Conservation (phyloP, 2,329 filamentous ascomycete species). For the Colletotrichum sp. region DNA sequence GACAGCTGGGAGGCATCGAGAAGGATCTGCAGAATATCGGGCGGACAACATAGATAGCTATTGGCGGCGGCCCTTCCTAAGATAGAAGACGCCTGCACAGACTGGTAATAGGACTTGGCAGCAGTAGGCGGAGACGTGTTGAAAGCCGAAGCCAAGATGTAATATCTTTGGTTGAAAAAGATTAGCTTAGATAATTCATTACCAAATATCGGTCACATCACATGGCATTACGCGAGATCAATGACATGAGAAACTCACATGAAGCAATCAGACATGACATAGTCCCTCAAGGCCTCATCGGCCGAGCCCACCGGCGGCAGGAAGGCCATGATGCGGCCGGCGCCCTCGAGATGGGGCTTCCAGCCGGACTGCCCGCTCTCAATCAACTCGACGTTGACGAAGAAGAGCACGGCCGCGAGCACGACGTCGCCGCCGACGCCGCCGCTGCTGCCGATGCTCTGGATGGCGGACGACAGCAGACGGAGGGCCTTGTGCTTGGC, state of each 20-base stretch:
- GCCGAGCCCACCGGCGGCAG: conserved; percentile 37
- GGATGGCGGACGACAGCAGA: conserved; percentile 45
- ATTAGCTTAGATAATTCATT: not conserved
- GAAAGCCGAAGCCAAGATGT: conserved; percentile 51
- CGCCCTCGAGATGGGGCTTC: conserved; percentile 52
- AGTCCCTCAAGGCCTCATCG: conserved; percentile 44
- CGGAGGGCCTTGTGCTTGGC: conserved; percentile 51
- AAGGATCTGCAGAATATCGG: conserved; percentile 48
- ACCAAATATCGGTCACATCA: not conserved
- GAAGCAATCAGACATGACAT: conserved; percentile 54
- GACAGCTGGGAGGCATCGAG: conserved; percentile 47
- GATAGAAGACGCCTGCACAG: conserved; percentile 40
- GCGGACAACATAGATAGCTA: conserved; percentile 53
- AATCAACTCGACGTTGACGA: conserved; percentile 56
- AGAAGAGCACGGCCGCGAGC: conserved; percentile 52
- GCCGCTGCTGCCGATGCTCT: conserved; percentile 34
- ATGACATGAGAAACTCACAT: conserved; percentile 34
- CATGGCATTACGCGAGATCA: not conserved
- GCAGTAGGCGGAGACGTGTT: conserved; percentile 34
- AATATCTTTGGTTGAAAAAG: conserved; percentile 39
- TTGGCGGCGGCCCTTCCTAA: conserved; percentile 46
- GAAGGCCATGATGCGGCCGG: conserved; percentile 46
- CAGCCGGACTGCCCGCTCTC: conserved; percentile 54
- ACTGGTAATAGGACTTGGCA: conserved; percentile 38
- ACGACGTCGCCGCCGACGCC: conserved; percentile 42